Conservation (phyloP, 2,329 filamentous ascomycete species). For the Phialocephala subalpina region DNA sequence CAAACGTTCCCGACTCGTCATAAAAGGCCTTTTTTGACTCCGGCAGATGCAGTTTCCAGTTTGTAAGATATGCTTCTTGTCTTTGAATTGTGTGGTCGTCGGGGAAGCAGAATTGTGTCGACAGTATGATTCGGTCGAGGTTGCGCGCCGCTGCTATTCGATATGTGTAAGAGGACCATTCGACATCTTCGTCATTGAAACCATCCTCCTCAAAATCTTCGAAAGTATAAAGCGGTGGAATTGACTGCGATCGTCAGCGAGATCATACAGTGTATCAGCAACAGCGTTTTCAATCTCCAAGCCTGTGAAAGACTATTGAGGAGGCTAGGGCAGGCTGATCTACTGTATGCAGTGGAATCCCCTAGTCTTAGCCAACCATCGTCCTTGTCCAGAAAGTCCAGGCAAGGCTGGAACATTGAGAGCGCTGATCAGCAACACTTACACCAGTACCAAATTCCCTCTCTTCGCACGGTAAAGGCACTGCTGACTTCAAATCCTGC, state of each 20-base stretch:
- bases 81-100: conserved; percentile 62
- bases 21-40: conserved; percentile 73
- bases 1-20: conserved; percentile 73
- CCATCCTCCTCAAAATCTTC: conserved; percentile 76
- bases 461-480: conserved; percentile 83
- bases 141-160: conserved; percentile 82
- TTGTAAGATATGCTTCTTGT: conserved; percentile 63
- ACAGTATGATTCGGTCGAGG: conserved; percentile 76
- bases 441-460: conserved; percentile 31
- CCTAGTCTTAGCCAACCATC: no score
- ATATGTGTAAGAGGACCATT: conserved; percentile 86
- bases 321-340: no score
- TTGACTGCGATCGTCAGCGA: conserved; percentile 58
- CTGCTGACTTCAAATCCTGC: conserved; percentile 70
- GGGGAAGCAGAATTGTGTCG: conserved; percentile 56
- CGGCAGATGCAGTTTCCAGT: conserved; percentile 83
- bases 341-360: no score
- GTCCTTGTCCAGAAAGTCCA: no score
- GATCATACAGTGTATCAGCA: no score
- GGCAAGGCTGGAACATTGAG: conserved; percentile 6
- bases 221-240: conserved; percentile 68
- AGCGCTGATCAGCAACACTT: conserved; percentile 5
- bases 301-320: no score
- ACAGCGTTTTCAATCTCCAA: no score
- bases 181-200: conserved; percentile 68